Evolutionary conservation across 257 asterid species (phyloP).

Genomic region (Petunia secreta): DNA sequence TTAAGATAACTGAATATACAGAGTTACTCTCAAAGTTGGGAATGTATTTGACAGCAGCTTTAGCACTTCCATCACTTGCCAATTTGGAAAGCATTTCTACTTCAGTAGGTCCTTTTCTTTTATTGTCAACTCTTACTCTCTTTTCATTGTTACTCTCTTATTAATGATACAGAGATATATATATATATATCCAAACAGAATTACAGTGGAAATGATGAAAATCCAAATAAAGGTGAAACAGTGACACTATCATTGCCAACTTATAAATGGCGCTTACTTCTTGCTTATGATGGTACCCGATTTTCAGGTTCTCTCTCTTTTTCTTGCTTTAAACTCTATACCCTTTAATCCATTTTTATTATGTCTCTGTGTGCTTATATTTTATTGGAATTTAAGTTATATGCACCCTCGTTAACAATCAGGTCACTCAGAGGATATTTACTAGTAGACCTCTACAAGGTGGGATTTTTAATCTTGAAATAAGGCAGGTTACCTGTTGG

Average conservation of each 20-base stretch:
- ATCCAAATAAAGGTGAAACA: slow-evolving; percentile 26
- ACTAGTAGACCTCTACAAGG: too few species aligned
- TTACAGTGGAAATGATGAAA: slow-evolving; percentile 35
- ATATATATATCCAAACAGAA: slow-evolving; percentile 34
- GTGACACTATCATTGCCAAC: slow-evolving; percentile 36
- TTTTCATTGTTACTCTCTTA: neutral
- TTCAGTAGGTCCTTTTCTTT: neutral
- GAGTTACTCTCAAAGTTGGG: too few species aligned
- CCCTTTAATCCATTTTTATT: neutral
- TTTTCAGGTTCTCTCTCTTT: slow-evolving; percentile 65
- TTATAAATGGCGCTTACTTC: slow-evolving; percentile 80
- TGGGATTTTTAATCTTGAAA: too few species aligned
- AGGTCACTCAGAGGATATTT: neutral
- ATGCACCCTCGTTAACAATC: neutral
- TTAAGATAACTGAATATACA: too few species aligned
- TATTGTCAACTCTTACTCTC: neutral
- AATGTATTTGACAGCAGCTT: slow-evolving; percentile 26
- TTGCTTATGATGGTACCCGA: slow-evolving; percentile 83
- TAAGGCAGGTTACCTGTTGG: too few species aligned
- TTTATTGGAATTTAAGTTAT: neutral
- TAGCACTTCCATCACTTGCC: slow-evolving; percentile 22
- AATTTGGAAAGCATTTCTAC: neutral
- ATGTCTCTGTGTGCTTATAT: neutral
- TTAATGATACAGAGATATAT: neutral
- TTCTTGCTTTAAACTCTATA: neutral